A percentile compares a stretch with the other conserved stretches of the same genome.
These are phyloP conservation scores for Yamadazyma epiphylla DNA, from an alignment of 1,139 yeast genomes.

Conservation along the genomic window DNA sequence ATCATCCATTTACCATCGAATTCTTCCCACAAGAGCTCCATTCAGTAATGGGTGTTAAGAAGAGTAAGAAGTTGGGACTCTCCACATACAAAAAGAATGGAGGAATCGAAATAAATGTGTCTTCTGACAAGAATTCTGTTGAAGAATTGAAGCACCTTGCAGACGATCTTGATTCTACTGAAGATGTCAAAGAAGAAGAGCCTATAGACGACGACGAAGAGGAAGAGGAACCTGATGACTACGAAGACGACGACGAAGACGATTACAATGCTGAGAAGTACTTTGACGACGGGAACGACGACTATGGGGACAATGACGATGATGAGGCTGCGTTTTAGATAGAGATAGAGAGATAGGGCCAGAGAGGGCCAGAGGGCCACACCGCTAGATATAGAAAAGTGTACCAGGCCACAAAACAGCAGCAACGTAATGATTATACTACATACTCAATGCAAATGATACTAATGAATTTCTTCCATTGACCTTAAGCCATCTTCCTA, in stretches of 20 bases:
- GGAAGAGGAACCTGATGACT: slow-evolving; percentile 52
- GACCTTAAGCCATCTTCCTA: slow-evolving; percentile 73
- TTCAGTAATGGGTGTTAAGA: slow-evolving; percentile 65
- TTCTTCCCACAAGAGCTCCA: slow-evolving; percentile 82
- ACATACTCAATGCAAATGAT: slow-evolving; percentile 35
- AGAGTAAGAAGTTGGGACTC: slow-evolving; percentile 49
- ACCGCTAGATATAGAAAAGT: too few species aligned
- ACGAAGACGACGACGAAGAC: slow-evolving; percentile 65
- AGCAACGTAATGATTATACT: slow-evolving; percentile 5
- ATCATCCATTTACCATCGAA: slow-evolving; percentile 71
- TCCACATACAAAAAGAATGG: slow-evolving; percentile 47
- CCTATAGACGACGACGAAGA: slow-evolving; percentile 33
- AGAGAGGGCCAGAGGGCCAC: too few species aligned
- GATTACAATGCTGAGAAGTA: slow-evolving; percentile 54
- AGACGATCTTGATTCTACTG: slow-evolving; percentile 46
- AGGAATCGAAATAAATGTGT: slow-evolving; percentile 44
- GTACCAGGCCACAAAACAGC: too few species aligned
- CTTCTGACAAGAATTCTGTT: too few species aligned
- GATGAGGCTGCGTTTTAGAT: slow-evolving; percentile 71
- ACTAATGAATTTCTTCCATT: slow-evolving; percentile 43
- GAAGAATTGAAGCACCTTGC: slow-evolving; percentile 62
- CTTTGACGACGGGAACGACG: slow-evolving; percentile 75
- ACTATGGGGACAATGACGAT: slow-evolving; percentile 72
- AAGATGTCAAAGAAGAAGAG: slow-evolving; percentile 37
- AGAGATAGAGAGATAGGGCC: too few species aligned